Conservation (phyloP, 1,284 basidiomycete species). For the Rhodotorula sp. region DNA sequence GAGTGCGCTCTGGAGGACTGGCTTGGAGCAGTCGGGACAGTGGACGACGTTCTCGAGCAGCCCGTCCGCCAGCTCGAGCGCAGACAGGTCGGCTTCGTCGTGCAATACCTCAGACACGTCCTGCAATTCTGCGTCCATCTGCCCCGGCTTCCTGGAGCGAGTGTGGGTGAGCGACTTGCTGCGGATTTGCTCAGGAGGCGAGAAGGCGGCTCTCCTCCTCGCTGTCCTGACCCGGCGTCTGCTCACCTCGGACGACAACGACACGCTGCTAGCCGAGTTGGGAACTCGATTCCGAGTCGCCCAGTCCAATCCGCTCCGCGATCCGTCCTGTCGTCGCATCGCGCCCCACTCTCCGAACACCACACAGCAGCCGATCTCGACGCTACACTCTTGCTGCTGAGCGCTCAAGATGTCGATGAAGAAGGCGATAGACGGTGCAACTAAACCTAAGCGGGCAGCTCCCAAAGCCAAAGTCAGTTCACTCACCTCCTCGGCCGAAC, state of each 20-base stretch:
- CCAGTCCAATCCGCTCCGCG: background rate
- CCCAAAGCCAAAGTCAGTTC: constrained; percentile 79
- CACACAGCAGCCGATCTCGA: background rate
- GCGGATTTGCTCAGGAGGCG: too few species aligned
- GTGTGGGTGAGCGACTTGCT: background rate
- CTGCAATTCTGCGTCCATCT: background rate
- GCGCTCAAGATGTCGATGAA: constrained; percentile 1
- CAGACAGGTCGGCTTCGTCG: constrained; percentile 10
- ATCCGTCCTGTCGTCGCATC: background rate
- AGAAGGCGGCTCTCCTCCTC: too few species aligned
- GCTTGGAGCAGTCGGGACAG: constrained; percentile 75
- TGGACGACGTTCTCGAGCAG: constrained; percentile 56
- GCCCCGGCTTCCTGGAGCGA: background rate
- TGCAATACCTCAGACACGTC: background rate
- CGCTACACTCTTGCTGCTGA: too few species aligned
- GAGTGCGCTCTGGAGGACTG: constrained; percentile 70
- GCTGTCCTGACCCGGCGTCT: too few species aligned
- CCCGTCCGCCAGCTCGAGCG: constrained; percentile 20
- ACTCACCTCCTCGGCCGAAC: background rate
- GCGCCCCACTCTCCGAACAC: background rate
- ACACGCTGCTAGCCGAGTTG: too few species aligned
- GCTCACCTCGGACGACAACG: too few species aligned
- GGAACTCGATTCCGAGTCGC: too few species aligned
- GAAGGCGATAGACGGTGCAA: constrained; percentile 42
- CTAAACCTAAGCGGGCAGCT: constrained; percentile 86